A percentile compares a stretch with the other conserved stretches of the same genome.
phyloP scores from a whole-genome alignment of 2,329 filamentous ascomycete species.

The Drechslerella coelobrocha region DNA sequence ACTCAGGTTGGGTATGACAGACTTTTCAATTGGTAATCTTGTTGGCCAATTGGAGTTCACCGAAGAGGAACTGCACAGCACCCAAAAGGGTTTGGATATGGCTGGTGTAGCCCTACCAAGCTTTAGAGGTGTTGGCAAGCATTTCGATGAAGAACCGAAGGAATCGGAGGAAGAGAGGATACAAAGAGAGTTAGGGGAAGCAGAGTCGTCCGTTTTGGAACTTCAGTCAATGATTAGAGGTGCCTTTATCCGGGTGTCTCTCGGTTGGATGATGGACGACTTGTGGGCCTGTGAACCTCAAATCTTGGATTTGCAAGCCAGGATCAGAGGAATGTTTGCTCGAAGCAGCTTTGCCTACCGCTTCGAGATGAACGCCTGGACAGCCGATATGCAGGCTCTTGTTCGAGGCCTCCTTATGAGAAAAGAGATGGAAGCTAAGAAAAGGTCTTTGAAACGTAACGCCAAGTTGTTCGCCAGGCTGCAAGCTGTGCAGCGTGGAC shows the following conservation, averaged over 20 bases:
- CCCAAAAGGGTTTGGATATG: slow-evolving; percentile 95
- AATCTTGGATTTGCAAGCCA: slow-evolving; percentile 81
- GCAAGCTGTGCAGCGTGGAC: slow-evolving; percentile 64
- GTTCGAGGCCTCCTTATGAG: slow-evolving; percentile 57
- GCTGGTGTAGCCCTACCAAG: slow-evolving; percentile 95
- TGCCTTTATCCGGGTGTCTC: slow-evolving; percentile 74
- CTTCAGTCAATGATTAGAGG: slow-evolving; percentile 87
- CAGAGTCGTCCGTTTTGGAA: slow-evolving; percentile 74
- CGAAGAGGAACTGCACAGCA: slow-evolving; percentile 94
- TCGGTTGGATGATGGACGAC: slow-evolving; percentile 83
- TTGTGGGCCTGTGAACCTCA: slow-evolving; percentile 85
- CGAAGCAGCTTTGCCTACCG: slow-evolving; percentile 53
- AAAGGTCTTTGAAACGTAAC: slow-evolving; percentile 58
- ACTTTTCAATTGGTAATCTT: slow-evolving; percentile 94
- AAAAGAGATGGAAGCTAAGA: slow-evolving; percentile 59
- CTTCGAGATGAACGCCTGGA: slow-evolving; percentile 54
- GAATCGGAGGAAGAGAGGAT: slow-evolving; percentile 92
- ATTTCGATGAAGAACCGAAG: slow-evolving; percentile 78
- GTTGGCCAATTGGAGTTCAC: slow-evolving; percentile 97
- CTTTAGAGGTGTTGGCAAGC: slow-evolving; percentile 95
- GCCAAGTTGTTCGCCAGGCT: slow-evolving; percentile 61
- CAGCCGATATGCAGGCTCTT: slow-evolving; percentile 51
- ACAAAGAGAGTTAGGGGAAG: slow-evolving; percentile 78
- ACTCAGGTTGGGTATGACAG: slow-evolving; percentile 90
- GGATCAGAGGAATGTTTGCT: slow-evolving; percentile 72